Base-by-base conservation (phyloP, 768 basidiomycete genomes). In the Serendipita sp. region DNA sequence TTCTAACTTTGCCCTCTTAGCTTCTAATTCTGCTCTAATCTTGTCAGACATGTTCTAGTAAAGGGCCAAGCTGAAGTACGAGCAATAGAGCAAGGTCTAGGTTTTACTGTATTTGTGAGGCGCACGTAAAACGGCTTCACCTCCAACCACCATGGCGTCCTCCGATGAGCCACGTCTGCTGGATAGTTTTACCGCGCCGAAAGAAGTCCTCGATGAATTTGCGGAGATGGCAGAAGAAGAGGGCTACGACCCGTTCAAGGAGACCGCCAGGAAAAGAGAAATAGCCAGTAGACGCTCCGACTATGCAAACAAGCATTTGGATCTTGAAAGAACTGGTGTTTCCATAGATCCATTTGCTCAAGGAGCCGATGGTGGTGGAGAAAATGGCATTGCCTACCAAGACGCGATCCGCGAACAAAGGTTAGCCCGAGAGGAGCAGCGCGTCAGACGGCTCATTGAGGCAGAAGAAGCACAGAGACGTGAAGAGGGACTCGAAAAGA, bases 151-250 rank as follows among this genome's bases (percentile, higher is more conserved):
- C 2, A 51, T 51, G 48, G n/a, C 48, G 1, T 18, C 48, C 48
- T 67, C 64, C 36, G 56, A 67, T 11, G 63, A 69, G 68, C 83
- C 83, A 66, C 83, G 89, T 73, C 82, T 91, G 66, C 81, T 93
- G 67, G 90, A 93, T 80, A 90, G 89, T 63, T 95, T 85, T 74
- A 92, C 93, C 67, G 95, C 81, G 48, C 91, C 93, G 11, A 94
- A 90, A 77, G 93, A 98, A 66, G 79, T 98, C 63, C 81, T 98
- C 45, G 83, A 91, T 73, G 96, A 98, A 76, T 96, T 98, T 68
- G 88, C 86, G 34, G 86, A 92, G 65, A 82, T 94, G 73, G 92
- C 91, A 15, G 94, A 97, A 70, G 91, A 93, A 72, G 95, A 97
- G 71, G 81, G 94, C 75, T 74, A 89, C 71, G 90, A 94, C 73